phyloP scores from a whole-genome alignment of 1,284 basidiomycete genomes.

The Cryptococcus sp. region DNA sequence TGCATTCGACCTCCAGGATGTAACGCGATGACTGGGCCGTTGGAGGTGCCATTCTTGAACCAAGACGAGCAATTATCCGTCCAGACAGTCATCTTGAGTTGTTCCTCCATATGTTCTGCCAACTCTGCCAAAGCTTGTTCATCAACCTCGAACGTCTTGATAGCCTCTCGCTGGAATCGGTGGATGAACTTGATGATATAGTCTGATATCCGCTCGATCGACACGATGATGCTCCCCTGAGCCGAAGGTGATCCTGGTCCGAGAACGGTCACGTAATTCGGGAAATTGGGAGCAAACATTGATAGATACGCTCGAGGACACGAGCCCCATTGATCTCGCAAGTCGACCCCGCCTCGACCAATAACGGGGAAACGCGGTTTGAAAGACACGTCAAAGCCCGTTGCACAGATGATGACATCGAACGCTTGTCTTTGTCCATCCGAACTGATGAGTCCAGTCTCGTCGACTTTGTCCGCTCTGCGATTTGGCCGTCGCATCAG shows the following conservation, averaged over 20 bases:
- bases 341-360: conserved; percentile 3
- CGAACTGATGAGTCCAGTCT: conserved; percentile 60
- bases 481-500: not conserved
- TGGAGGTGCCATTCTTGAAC: conserved; percentile 12
- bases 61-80: conserved; percentile 15
- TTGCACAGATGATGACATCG: conserved; percentile 64
- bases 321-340: conserved; percentile 12
- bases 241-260: conserved; percentile 15
- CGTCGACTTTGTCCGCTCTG: conserved; percentile 57
- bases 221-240: conserved; percentile 15
- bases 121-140: conserved; percentile 5
- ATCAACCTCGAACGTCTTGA: conserved; percentile 14
- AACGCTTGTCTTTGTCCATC: conserved; percentile 61
- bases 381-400: conserved; percentile 41
- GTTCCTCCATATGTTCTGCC: conserved; percentile 13
- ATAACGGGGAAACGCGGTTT: conserved; percentile 12
- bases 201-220: conserved; percentile 15
- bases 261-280: conserved; percentile 11
- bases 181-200: conserved; percentile 14
- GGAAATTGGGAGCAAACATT: conserved; percentile 12
- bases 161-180: conserved; percentile 13
- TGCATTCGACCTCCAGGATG: conserved; percentile 14
- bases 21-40: conserved; percentile 13
- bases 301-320: conserved; percentile 10
- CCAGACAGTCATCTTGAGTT: conserved; percentile 14